Evolutionary conservation across 2,329 filamentous ascomycete species (phyloP), one percentile per base, ranked within the genome.

Genomic region (Biscogniauxia mediterranea): DNA sequence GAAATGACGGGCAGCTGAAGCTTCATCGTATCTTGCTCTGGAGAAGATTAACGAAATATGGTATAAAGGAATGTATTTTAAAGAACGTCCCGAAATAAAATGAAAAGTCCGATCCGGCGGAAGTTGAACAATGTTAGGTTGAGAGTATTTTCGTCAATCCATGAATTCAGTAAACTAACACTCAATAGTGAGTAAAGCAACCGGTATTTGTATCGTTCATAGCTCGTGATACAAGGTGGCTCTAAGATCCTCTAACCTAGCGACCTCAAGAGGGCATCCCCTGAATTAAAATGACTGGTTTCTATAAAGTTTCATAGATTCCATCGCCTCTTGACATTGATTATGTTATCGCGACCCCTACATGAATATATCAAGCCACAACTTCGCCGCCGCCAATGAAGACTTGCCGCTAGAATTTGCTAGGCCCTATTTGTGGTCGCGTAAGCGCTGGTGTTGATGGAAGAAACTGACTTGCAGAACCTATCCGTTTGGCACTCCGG

Each of bases 1-100:
- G 69, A 53, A n/a, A 61, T 38, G 20, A 56, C n/a, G 3, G 66
- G 52, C 19, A 64, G 54, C 13, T 26, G 51, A 1, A 17, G 9
- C 51, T 23, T 52, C 51, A 26, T 52, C 11, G 2, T 46, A 46
- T 46, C 5, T 46, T 17, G 11, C 15, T 23, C 17, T 3, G 17
- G 15, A 11, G 11, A n/a, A 46, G 11, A 46, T 17, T 3, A n/a
- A 46, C 11, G 13, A n/a, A n/a, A 46, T 13, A 46, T 46, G 17
- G 17, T 46, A 46, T 46, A 46, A 46, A 46, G 2, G 38, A 46
- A 46, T 15, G 38, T 46, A n/a, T 17, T 6, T 46, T 46, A 46
- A 46, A n/a, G 38, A 46, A 46, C 17, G 38, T 46, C 11, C 15
- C 6, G 13, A 3, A 46, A 46, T 46, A 11, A n/a, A 46, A 17